A percentile compares a stretch with the other conserved stretches of the same genome.
Conservation (phyloP, 208 protist species). For the Leishmania aethiopica region DNA sequence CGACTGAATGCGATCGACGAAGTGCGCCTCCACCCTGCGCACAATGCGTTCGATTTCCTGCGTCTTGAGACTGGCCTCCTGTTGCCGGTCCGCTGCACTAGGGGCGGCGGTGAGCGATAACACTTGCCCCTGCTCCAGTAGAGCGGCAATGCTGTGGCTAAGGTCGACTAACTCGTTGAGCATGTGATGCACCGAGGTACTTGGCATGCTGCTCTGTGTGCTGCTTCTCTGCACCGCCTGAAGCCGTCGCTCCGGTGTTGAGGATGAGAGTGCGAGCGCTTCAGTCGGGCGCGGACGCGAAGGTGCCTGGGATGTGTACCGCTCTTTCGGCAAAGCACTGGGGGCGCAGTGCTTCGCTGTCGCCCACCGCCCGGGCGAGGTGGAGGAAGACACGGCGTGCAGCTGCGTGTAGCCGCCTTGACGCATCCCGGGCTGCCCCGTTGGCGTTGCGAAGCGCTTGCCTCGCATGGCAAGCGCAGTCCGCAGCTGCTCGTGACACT, state of each 20-base stretch:
- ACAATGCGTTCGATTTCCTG: slow-evolving; percentile 87
- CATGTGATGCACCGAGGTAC: slow-evolving; percentile 50
- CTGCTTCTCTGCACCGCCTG: neutral
- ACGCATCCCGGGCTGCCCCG: slow-evolving; percentile 9
- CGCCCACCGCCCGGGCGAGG: slow-evolving; percentile 6
- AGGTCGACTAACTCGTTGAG: slow-evolving; percentile 69
- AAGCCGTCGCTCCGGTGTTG: slow-evolving; percentile 14
- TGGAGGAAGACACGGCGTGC: slow-evolving; percentile 15
- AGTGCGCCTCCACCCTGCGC: slow-evolving; percentile 79
- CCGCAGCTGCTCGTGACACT: neutral
- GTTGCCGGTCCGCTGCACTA: slow-evolving; percentile 20
- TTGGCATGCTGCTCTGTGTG: slow-evolving; percentile 8
- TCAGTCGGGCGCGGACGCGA: slow-evolving; percentile 2
- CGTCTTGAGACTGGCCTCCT: slow-evolving; percentile 63
- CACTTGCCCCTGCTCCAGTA: slow-evolving; percentile 44
- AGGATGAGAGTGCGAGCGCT: neutral
- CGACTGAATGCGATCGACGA: slow-evolving; percentile 45
- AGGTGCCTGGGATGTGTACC: neutral
- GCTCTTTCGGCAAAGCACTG: neutral
- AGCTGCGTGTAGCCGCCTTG: slow-evolving; percentile 15
- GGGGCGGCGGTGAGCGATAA: neutral
- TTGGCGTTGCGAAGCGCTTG: slow-evolving; percentile 33
- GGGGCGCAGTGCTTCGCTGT: neutral
- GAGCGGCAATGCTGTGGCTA: slow-evolving; percentile 62
- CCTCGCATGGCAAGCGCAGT: slow-evolving; percentile 7